phyloP scores from a whole-genome alignment of 139 green algal genomes.

The Astrephomene gubernaculifera region DNA sequence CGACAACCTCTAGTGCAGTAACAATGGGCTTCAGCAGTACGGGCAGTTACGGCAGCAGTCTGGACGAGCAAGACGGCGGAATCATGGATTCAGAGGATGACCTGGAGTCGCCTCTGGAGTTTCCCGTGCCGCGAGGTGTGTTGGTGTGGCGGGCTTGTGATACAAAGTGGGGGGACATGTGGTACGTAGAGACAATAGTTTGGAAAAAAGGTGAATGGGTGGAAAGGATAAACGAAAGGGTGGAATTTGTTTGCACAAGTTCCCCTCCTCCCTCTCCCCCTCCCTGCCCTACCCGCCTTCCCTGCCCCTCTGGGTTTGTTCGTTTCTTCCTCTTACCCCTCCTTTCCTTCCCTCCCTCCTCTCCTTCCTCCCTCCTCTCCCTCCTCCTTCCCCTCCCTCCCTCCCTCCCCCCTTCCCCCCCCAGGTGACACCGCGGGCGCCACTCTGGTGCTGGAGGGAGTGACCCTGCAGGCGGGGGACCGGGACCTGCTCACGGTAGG shows the following conservation, averaged over 20 bases:
- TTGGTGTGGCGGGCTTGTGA: neutral
- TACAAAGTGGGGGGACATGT: no score
- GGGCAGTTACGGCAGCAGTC: constrained; percentile 26
- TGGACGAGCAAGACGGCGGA: constrained; percentile 28
- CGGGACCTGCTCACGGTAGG: constrained; percentile 56
- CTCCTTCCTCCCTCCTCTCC: neutral
- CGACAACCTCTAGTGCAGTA: no score
- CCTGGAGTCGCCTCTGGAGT: neutral
- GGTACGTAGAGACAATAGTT: no score
- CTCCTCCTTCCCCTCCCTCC: neutral
- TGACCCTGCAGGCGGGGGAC: constrained; percentile 62
- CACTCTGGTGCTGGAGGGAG: constrained; percentile 60
- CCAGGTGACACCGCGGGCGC: constrained; percentile 68
- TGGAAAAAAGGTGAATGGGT: no score
- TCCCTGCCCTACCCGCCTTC: neutral
- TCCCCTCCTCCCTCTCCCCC: no score
- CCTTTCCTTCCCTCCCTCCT: neutral
- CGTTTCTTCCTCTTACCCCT: neutral
- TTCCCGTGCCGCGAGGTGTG: constrained; percentile 27
- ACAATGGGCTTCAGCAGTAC: constrained; percentile 22
- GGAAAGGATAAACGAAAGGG: no score
- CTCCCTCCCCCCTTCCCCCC: neutral
- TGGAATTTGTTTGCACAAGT: no score
- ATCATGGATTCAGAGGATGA: constrained; percentile 7
- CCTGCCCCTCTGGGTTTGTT: neutral